These are phyloP conservation scores for Naganishia vaughanmartiniae DNA, from an alignment of 768 basidiomycete genomes.

Conservation along the genomic window DNA sequence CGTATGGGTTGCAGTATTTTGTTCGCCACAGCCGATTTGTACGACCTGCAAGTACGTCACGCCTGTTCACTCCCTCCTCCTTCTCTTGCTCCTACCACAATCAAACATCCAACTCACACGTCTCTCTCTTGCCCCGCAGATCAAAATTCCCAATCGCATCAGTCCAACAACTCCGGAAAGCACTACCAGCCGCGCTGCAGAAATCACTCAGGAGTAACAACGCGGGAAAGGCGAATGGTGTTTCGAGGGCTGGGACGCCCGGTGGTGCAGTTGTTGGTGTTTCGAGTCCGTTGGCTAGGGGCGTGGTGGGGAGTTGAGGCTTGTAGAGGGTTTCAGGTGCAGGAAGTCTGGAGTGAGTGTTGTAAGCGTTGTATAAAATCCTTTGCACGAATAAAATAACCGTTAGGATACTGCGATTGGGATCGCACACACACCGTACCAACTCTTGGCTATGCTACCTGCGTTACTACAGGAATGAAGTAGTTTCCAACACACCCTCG, in stretches of 20 bases:
- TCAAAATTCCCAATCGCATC: slow-evolving; percentile 20
- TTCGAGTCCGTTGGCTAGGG: slow-evolving; percentile 4
- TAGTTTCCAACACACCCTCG: no score
- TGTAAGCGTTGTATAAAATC: no score
- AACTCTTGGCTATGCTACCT: no score
- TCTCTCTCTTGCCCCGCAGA: neutral
- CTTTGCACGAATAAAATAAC: no score
- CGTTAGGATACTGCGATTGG: no score
- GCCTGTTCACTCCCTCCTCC: no score
- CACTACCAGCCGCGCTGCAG: slow-evolving; percentile 8
- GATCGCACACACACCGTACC: no score
- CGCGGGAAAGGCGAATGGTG: neutral
- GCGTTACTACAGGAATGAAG: no score
- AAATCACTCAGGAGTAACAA: slow-evolving; percentile 7
- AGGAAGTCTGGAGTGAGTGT: no score
- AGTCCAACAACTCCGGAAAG: slow-evolving; percentile 18
- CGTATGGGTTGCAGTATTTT: slow-evolving; percentile 70
- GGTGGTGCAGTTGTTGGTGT: no score
- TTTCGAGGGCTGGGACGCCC: slow-evolving; percentile 17
- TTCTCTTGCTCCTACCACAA: neutral
- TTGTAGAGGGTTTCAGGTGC: no score
- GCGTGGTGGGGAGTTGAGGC: neutral
- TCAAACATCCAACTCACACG: neutral
- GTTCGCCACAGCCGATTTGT: slow-evolving; percentile 87
- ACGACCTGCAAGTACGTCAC: slow-evolving; percentile 82